Evolutionary conservation across 345 rosid species (phyloP), one percentile per base, ranked within the genome.

Genomic region (Erysimum cheiranthoides): DNA sequence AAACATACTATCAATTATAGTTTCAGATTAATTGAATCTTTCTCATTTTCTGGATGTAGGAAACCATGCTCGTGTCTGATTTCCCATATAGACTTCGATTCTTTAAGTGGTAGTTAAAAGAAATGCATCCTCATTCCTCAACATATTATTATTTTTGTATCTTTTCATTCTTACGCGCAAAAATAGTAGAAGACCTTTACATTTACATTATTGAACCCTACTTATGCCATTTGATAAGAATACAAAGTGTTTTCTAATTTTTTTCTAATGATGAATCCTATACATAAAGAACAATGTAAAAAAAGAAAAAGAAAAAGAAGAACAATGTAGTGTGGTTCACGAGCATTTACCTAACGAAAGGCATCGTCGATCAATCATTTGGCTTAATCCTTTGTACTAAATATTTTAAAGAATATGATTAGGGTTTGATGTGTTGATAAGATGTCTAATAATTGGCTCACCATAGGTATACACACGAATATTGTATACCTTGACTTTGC

Each of bases 401-500:
- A 42, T 61, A 68, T 51, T 6, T 51, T n/a, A 65, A 66, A 60
- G 60, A 74, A 38, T 57, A 38, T 36, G 53, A 59, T 74, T 74
- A 66, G 51, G 73, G 57, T 74, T 74, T 3, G 16, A 66, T 47
- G 34, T 74, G 73, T 67, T 66, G 61, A 30, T 75, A 59, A 18
- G 67, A 49, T 75, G 78, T 67, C 68, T 67, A 67, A 49, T 75
- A 58, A 75, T 75, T 75, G 78, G 53, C 67, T 58, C 42, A 61
- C 52, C 61, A 30, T 12, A 46, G 12, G 66, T 57, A 60, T 67
- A 49, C 61, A 75, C 35, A 16, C 66, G 16, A 42, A 32, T 36
- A 46, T 66, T 11, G 34, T 38, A 57, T 46, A 38, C 28, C 47
- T 59, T 16, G 66, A 52, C 36, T 45, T 56, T 46, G 36, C 32